These are phyloP conservation scores for Cytospora schulzeri DNA, from an alignment of 2,329 filamentous ascomycete species.

Conservation along the genomic window DNA sequence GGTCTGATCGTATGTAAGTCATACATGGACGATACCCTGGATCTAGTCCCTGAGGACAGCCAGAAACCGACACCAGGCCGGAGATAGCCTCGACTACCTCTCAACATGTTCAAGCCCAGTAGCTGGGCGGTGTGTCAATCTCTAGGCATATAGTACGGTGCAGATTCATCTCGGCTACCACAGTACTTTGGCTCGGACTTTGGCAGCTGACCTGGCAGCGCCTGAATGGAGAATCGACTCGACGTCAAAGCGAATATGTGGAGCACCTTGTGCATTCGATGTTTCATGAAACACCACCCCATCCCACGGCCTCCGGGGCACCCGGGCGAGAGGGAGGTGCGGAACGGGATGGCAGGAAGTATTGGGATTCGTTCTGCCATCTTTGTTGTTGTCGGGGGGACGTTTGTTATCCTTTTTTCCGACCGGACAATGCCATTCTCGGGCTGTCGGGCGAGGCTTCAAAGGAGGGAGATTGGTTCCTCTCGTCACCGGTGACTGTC, in stretches of 20 bases:
- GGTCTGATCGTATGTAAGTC: no score
- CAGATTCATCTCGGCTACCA: background rate
- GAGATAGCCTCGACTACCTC: no score
- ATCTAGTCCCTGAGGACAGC: background rate
- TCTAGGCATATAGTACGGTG: background rate
- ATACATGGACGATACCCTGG: no score
- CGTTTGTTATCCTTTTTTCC: background rate
- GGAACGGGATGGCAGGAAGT: background rate
- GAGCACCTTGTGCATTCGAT: background rate
- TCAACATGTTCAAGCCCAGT: background rate
- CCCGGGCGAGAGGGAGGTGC: background rate
- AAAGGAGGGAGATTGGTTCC: background rate
- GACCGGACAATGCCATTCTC: background rate
- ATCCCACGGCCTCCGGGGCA: background rate
- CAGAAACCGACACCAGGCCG: no score
- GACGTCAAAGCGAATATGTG: background rate
- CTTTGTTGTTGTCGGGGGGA: background rate
- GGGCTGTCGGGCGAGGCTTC: background rate
- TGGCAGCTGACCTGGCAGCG: background rate
- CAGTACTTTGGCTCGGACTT: background rate
- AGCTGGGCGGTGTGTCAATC: background rate
- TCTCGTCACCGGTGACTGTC: slow-evolving; percentile 6
- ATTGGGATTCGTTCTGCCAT: background rate
- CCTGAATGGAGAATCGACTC: background rate
- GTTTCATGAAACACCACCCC: background rate